Percentiles rank a stretch among this genome's conserved stretches.
Evolutionary conservation across 306 rosid genomes (phyloP).

Genomic region (Purshia tridentata): DNA sequence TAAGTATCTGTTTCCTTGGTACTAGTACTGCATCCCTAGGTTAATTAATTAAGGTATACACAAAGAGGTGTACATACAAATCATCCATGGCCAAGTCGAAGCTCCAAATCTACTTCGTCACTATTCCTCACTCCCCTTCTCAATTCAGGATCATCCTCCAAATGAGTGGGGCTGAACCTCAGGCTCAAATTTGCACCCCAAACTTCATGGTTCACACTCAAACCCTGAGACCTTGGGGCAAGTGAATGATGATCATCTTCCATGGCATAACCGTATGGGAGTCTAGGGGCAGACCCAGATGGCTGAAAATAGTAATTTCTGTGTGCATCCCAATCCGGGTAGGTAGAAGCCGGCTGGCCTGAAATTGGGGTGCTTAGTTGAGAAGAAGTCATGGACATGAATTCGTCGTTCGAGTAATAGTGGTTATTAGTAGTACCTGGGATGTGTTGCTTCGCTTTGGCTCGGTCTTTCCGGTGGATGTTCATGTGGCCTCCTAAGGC

Average conservation of each 20-base stretch:
- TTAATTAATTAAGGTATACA: not conserved
- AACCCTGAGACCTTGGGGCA: slow-evolving; percentile 31
- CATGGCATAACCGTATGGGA: slow-evolving; percentile 14
- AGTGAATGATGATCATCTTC: slow-evolving; percentile 24
- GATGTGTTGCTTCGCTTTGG: slow-evolving; percentile 53
- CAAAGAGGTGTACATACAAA: not conserved
- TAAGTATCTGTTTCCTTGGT: not conserved
- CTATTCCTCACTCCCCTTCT: slow-evolving; percentile 33
- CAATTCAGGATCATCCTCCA: slow-evolving; percentile 26
- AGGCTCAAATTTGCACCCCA: slow-evolving; percentile 67
- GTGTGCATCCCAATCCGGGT: slow-evolving; percentile 41
- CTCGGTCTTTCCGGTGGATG: slow-evolving; percentile 79
- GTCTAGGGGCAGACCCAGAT: slow-evolving; percentile 18
- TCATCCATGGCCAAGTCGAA: slow-evolving; percentile 63
- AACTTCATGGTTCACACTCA: slow-evolving; percentile 45
- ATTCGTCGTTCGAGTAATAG: slow-evolving; percentile 22
- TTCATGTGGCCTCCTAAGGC: slow-evolving; percentile 98
- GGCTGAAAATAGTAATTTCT: slow-evolving; percentile 40
- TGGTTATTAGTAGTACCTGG: slow-evolving; percentile 11
- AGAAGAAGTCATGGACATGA: slow-evolving; percentile 21
- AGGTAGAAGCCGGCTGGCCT: slow-evolving; percentile 20
- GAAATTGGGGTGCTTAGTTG: slow-evolving; percentile 32
- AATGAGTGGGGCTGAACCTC: slow-evolving; percentile 40
- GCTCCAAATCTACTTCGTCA: slow-evolving; percentile 85
- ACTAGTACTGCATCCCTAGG: not conserved